These are phyloP conservation scores for Phytophthora sansomeana DNA, from an alignment of 352 stramenopile species.

Conservation along the genomic window DNA sequence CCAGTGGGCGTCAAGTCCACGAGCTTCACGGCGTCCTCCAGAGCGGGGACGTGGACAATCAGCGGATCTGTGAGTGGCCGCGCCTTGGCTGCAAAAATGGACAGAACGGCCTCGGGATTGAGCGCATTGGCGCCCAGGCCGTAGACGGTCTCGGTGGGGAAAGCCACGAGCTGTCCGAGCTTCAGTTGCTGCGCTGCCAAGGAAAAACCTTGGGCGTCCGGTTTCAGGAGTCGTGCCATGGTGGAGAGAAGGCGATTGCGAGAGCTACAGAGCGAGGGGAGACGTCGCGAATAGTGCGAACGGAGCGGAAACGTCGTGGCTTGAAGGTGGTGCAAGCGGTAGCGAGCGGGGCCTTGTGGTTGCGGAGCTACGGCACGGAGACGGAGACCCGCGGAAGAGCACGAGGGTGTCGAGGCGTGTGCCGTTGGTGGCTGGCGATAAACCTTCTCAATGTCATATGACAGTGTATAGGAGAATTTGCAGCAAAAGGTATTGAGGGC, in stretches of 20 bases:
- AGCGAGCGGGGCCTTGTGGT: background rate
- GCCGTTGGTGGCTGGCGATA: constrained; percentile 7
- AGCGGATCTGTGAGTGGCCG: constrained; percentile 97
- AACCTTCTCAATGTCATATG: background rate
- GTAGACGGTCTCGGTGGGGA: constrained; percentile 99
- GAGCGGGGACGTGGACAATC: constrained; percentile 97
- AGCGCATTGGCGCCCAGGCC: constrained; percentile 98
- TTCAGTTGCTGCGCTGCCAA: constrained; percentile 74
- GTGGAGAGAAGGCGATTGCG: constrained; percentile 8
- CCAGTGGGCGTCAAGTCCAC: constrained; percentile 83
- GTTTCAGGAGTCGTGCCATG: constrained; percentile 61
- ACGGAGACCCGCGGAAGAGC: constrained; percentile 1
- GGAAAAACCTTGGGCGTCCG: constrained; percentile 54
- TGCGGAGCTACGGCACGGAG: constrained; percentile 9
- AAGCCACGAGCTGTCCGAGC: constrained; percentile 89
- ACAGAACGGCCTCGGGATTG: constrained; percentile 92
- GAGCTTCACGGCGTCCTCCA: constrained; percentile 90
- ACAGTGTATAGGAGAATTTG: no score
- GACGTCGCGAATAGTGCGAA: constrained; percentile 17
- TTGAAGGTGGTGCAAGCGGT: constrained; percentile 14
- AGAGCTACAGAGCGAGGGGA: constrained; percentile 20
- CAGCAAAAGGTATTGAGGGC: no score
- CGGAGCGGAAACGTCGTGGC: constrained; percentile 21
- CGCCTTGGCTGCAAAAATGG: constrained; percentile 97
- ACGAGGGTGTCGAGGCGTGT: constrained; percentile 11